Conservation (phyloP, 2,329 filamentous ascomycete genomes). For the Colletotrichum spinosum region DNA sequence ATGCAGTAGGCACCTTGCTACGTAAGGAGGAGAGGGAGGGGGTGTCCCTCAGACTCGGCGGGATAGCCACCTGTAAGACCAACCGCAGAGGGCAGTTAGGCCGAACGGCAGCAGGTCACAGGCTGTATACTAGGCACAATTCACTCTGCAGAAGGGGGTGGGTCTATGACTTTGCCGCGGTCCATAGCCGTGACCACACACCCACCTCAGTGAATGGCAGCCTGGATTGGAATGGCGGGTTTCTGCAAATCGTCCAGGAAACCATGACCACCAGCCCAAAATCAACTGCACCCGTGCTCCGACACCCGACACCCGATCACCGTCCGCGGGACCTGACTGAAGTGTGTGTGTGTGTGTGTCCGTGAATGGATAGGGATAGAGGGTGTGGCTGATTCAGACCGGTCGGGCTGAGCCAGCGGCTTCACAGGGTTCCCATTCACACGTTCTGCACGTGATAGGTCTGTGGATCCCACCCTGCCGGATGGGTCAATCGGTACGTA, state of each 20-base stretch:
- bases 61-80: too few relatives aligned
- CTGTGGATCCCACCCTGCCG: conserved; percentile 1
- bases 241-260: conserved; percentile 30
- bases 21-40: too few relatives aligned
- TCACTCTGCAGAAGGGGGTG: conserved; percentile 9
- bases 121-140: neutral
- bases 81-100: too few relatives aligned
- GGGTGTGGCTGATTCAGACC: conserved; percentile 28
- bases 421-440: neutral
- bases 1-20: too few relatives aligned
- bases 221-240: conserved; percentile 9
- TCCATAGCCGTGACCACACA: conserved; percentile 1
- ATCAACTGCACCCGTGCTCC: conserved; percentile 13
- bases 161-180: conserved; percentile 33
- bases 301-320: conserved; percentile 36
- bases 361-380: too few relatives aligned
- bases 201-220: too few relatives aligned
- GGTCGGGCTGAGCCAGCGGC: too few relatives aligned
- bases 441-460: conserved; percentile 4
- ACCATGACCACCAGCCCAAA: conserved; percentile 20
- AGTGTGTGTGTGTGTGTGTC: neutral
- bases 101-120: too few relatives aligned
- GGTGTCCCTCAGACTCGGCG: too few relatives aligned
- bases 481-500: conserved; percentile 4
- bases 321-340: conserved; percentile 24